These are phyloP conservation scores for Pyrenochaeta sp. DNA, from an alignment of 2,329 filamentous ascomycete species.

Conservation along the genomic window DNA sequence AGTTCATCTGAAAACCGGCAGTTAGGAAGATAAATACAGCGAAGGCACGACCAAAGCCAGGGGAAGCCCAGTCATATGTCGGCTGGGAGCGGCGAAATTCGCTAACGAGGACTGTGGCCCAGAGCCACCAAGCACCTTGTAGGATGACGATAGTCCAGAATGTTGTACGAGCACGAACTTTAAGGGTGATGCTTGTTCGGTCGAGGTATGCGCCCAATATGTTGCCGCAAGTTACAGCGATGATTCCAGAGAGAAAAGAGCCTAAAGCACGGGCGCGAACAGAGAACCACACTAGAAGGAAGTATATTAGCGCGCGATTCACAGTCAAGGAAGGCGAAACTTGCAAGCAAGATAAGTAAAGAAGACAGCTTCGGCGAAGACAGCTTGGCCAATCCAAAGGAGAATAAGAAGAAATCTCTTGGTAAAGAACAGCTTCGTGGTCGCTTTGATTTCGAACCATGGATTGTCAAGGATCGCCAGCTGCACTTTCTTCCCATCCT, in stretches of 20 bases:
- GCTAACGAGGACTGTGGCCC: constrained; percentile 72
- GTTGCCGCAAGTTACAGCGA: constrained; percentile 72
- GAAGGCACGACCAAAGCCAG: constrained; percentile 72
- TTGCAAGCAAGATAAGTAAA: constrained; percentile 69
- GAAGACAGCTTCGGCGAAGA: constrained; percentile 76
- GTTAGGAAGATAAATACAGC: constrained; percentile 73
- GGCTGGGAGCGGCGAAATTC: constrained; percentile 66
- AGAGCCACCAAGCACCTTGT: constrained; percentile 77
- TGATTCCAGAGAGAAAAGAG: constrained; percentile 74
- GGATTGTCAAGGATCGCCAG: constrained; percentile 66
- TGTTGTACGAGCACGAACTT: constrained; percentile 61
- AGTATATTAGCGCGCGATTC: not conserved
- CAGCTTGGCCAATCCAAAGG: constrained; percentile 74
- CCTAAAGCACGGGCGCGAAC: constrained; percentile 74
- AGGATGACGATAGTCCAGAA: constrained; percentile 65
- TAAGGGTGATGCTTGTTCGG: constrained; percentile 62
- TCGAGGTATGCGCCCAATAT: constrained; percentile 73
- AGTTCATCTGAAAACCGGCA: constrained; percentile 75
- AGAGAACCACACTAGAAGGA: constrained; percentile 68
- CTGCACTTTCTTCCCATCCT: constrained; percentile 69
- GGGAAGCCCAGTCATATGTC: constrained; percentile 70
- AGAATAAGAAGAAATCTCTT: constrained; percentile 71
- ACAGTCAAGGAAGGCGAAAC: not conserved
- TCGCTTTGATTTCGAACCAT: constrained; percentile 68
- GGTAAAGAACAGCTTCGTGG: constrained; percentile 66